phyloP scores from a whole-genome alignment of 345 rosid genomes.

The Hibiscus mutabilis region DNA sequence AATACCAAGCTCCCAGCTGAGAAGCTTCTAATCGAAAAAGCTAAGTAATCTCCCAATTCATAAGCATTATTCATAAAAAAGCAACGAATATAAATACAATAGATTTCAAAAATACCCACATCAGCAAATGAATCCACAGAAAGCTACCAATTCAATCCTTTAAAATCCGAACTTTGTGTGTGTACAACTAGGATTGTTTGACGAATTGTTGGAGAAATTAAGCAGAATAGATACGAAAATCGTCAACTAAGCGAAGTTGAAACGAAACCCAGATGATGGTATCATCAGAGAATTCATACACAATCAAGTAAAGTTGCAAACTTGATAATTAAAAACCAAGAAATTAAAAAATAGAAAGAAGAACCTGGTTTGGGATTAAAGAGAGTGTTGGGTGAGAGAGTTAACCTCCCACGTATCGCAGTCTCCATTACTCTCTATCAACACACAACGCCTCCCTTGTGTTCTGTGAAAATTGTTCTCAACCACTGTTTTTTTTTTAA shows the following conservation, averaged over 20 bases:
- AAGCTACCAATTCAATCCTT: background rate
- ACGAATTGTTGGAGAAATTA: background rate
- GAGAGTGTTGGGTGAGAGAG: conserved; percentile 61
- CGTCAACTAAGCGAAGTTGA: background rate
- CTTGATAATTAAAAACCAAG: background rate
- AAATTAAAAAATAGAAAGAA: background rate
- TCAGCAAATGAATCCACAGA: background rate
- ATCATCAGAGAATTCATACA: background rate
- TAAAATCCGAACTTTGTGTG: background rate
- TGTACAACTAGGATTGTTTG: background rate
- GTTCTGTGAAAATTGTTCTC: background rate
- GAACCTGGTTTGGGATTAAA: conserved; percentile 57
- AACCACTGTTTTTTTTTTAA: background rate
- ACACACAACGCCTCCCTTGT: background rate
- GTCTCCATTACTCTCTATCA: conserved; percentile 42
- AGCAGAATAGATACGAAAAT: background rate
- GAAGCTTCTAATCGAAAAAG: background rate
- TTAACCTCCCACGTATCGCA: conserved; percentile 63
- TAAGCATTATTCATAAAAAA: background rate
- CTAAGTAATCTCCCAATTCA: background rate
- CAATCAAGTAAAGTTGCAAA: conserved; percentile 3
- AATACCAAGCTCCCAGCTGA: background rate
- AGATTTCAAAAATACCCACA: background rate
- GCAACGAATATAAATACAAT: background rate
- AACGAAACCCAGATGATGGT: background rate